Evolutionary conservation across 2,329 filamentous ascomycete genomes (phyloP).

Genomic region (Sphaerulina vaccinii): DNA sequence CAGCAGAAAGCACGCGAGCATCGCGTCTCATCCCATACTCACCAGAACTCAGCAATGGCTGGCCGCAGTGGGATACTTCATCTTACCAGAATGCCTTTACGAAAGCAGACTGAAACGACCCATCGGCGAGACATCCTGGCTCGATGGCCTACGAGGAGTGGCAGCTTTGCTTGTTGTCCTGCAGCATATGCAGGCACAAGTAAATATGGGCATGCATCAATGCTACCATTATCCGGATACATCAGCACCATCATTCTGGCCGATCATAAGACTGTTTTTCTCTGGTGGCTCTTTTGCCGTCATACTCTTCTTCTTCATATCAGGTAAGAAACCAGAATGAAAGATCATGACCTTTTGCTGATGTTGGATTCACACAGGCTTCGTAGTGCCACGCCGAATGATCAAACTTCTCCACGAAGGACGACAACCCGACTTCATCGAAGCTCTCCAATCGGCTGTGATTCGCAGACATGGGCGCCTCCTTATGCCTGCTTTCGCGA

Average conservation of each 20-base stretch:
- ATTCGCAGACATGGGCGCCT: conserved; percentile 51
- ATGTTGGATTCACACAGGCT: conserved; percentile 37
- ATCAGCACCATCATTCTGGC: conserved; percentile 50
- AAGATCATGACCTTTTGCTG: background rate
- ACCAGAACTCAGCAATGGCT: background rate
- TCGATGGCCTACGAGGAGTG: conserved; percentile 65
- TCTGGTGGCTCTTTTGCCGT: conserved; percentile 60
- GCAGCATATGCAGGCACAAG: conserved; percentile 52
- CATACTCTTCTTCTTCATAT: conserved; percentile 51
- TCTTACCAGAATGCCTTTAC: background rate
- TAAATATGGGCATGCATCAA: conserved; percentile 9
- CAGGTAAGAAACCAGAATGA: conserved; percentile 29
- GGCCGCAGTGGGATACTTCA: background rate
- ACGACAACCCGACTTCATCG: conserved; percentile 40
- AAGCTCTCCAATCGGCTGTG: conserved; percentile 48
- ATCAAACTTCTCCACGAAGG: conserved; percentile 30
- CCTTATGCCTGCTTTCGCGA: conserved; percentile 53
- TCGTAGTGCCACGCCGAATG: conserved; percentile 47
- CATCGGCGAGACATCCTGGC: conserved; percentile 51
- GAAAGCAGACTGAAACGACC: background rate
- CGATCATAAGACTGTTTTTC: conserved; percentile 45
- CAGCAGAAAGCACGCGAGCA: too few relatives aligned
- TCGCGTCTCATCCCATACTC: background rate
- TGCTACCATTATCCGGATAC: conserved; percentile 54
- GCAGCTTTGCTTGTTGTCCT: conserved; percentile 64